Percentiles rank a stretch among this genome's conserved stretches.
These are phyloP conservation scores for Fraxinus excelsior DNA, from an alignment of 257 asterid genomes.

Conservation along the genomic window DNA sequence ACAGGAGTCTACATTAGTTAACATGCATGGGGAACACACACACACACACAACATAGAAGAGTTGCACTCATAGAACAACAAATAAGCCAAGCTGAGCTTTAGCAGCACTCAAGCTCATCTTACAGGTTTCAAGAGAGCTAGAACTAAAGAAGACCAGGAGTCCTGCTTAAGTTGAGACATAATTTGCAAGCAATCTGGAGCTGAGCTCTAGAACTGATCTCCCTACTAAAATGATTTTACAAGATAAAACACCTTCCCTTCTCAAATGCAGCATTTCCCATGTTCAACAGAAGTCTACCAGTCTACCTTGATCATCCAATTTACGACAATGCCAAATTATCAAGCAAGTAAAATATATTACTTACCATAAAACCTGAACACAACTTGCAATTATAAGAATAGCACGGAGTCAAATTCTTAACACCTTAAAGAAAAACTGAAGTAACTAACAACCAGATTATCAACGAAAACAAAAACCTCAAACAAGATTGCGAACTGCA, in stretches of 20 bases:
- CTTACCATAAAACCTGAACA: not conserved
- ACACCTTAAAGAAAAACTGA: not conserved
- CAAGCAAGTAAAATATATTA: not conserved
- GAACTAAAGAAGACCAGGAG: not conserved
- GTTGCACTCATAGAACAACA: not conserved
- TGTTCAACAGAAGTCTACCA: not conserved
- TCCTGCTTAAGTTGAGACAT: not conserved
- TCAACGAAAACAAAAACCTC: constrained; percentile 10
- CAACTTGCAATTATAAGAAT: not conserved
- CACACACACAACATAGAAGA: not conserved
- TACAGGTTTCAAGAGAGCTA: not conserved
- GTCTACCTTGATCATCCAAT: not conserved
- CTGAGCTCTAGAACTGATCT: not conserved
- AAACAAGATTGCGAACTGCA: constrained; percentile 10
- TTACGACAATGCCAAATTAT: not conserved
- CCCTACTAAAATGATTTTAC: not conserved
- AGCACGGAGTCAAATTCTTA: not conserved
- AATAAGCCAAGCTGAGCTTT: not conserved
- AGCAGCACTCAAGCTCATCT: not conserved
- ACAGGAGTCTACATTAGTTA: constrained; percentile 24
- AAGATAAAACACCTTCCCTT: not conserved
- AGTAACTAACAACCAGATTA: constrained; percentile 7
- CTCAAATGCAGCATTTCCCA: not conserved
- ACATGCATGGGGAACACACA: not conserved
- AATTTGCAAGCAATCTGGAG: not conserved